phyloP scores from a whole-genome alignment of 441 rosid species.

The Flueggea neowawraea region DNA sequence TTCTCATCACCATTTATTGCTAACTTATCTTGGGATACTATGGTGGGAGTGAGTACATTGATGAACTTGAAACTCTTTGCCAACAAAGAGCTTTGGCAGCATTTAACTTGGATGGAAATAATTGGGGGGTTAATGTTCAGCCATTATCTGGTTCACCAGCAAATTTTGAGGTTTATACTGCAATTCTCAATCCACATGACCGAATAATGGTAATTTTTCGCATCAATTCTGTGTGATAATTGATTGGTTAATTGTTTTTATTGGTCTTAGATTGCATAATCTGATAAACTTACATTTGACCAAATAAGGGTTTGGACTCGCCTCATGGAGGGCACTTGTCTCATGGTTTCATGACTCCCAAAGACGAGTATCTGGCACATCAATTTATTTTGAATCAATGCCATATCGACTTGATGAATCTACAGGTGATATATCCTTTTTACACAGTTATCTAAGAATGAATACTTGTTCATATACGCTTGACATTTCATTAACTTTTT shows the following conservation, averaged over 20 bases:
- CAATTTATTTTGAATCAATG: slow-evolving; percentile 6
- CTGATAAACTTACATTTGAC: too few relatives aligned
- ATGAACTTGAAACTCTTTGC: slow-evolving; percentile 72
- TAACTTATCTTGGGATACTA: slow-evolving; percentile 35
- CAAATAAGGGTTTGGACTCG: slow-evolving; percentile 36
- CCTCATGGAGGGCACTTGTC: slow-evolving; percentile 88
- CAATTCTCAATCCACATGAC: slow-evolving; percentile 68
- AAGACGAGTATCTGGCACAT: slow-evolving; percentile 3
- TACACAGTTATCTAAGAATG: background rate
- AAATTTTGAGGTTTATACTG: slow-evolving; percentile 80
- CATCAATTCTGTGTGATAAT: too few relatives aligned
- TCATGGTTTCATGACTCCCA: slow-evolving; percentile 40
- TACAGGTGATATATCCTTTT: background rate
- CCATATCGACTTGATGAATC: background rate
- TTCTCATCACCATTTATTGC: too few relatives aligned
- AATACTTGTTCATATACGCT: background rate
- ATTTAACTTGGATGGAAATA: slow-evolving; percentile 56
- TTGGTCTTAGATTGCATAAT: too few relatives aligned
- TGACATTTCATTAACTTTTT: background rate
- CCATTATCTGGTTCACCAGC: slow-evolving; percentile 89
- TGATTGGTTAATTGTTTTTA: too few relatives aligned
- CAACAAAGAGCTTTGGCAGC: slow-evolving; percentile 76
- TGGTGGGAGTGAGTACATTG: slow-evolving; percentile 71
- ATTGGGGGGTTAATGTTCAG: slow-evolving; percentile 89
- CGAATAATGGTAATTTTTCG: slow-evolving; percentile 53